Evolutionary conservation across 441 rosid species (phyloP).

Genomic region (Gossypium aridum): DNA sequence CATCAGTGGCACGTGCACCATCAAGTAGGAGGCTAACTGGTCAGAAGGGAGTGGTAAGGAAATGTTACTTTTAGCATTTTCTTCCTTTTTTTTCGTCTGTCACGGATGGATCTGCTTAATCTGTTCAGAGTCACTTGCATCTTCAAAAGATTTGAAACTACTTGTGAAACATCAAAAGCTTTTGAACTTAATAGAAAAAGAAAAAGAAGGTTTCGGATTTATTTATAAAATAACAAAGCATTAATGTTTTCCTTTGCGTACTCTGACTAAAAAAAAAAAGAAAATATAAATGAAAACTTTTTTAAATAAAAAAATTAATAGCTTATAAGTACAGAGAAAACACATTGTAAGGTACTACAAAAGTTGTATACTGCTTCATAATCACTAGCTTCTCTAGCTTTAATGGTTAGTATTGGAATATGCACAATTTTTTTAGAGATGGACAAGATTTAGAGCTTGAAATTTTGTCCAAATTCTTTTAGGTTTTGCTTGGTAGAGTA

Average conservation of each 20-base stretch:
- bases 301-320: background rate
- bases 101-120: background rate
- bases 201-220: background rate
- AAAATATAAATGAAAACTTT: background rate
- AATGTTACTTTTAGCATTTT: background rate
- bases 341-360: background rate
- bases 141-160: background rate
- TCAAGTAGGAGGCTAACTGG: conserved; percentile 65
- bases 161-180: background rate
- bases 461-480: background rate
- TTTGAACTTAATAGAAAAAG: background rate
- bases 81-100: background rate
- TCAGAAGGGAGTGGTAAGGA: conserved; percentile 72
- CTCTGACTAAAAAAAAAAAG: background rate
- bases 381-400: background rate
- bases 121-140: background rate
- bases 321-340: background rate
- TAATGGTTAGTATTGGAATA: background rate
- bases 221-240: background rate
- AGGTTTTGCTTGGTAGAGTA: no score
- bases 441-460: background rate
- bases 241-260: background rate
- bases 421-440: background rate
- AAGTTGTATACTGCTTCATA: background rate
- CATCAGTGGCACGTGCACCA: conserved; percentile 90